Base-by-base conservation (phyloP, 228 moss, liverwort and hornwort genomes). In the Sphagnum fallax region DNA sequence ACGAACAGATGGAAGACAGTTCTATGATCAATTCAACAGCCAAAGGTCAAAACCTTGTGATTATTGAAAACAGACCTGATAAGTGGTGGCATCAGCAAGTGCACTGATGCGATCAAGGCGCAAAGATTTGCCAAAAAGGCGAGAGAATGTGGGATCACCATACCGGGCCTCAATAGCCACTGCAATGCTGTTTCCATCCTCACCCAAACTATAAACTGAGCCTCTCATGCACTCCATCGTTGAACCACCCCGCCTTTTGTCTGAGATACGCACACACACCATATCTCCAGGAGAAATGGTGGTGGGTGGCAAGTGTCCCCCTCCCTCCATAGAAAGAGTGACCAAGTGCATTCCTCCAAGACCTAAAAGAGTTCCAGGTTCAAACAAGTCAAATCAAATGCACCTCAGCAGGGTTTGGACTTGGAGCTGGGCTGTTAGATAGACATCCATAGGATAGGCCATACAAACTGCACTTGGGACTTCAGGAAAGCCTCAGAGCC, bases 291-390 rank as follows among this genome's bases (percentile, higher is more conserved):
- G 93, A 47, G 93, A 93, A 57, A 93, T 85, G 16, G 89, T 88
- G 11, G 91, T 91, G 6, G 93, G 89, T 65, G 97, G 97, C 67
- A 97, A 73, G 70, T 91, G 93, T 49, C 87, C 79, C 62, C 85
- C 88, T 60, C 85, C 82, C 67, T 85, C 89, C 55, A 76, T 78
- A 60, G 91, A 84, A 51, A 97, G 71, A 50, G 93, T 90, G 52
- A 97, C 97, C 51, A 97, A 81, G 67, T 97, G 97, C 91, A 93
- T 90, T 18, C 97, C 97, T 79, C 93, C 97, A 72, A 97, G 68
- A 75, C 95, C 95, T 95, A 81, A 52, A 18, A 76, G 11, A 6
- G 47, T 5, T 70, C 51, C 70, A 63, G 0, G 8, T 60, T 61
- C 49, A 60, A 9, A 5, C 2, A 8, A 8, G 55, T 57, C 13